Conservation (phyloP, 2,329 filamentous ascomycete species). For the Colletotrichum gigasporum region DNA sequence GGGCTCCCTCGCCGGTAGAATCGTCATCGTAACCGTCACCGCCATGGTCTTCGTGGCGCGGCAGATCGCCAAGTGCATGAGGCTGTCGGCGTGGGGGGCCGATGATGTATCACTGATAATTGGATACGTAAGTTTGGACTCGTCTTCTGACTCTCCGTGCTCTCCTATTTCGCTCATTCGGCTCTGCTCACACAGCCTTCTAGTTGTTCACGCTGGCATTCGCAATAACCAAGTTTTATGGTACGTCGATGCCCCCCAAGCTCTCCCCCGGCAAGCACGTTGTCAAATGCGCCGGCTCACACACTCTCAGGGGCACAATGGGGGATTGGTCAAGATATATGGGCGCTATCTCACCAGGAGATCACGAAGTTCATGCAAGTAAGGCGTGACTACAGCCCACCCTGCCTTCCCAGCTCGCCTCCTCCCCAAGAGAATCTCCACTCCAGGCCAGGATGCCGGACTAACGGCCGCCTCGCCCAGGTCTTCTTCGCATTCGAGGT, state of each 20-base stretch:
- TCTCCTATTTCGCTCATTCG: not conserved
- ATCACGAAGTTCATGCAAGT: slow-evolving; percentile 16
- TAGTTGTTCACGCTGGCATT: slow-evolving; percentile 11
- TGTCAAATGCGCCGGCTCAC: not conserved
- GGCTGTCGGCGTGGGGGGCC: slow-evolving; percentile 15
- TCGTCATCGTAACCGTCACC: not conserved
- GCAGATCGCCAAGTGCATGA: not conserved
- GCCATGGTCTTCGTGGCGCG: slow-evolving; percentile 8
- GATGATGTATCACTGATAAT: slow-evolving; percentile 13
- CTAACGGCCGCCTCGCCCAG: too few relatives aligned
- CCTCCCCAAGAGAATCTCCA: too few relatives aligned
- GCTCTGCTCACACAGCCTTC: not conserved
- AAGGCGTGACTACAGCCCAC: too few relatives aligned
- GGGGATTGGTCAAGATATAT: slow-evolving; percentile 13
- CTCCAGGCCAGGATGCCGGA: too few relatives aligned
- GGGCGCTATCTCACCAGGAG: slow-evolving; percentile 4
- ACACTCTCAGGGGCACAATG: not conserved
- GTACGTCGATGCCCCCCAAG: not conserved
- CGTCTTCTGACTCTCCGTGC: too few relatives aligned
- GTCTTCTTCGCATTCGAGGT: slow-evolving; percentile 20
- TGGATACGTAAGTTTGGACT: slow-evolving; percentile 21
- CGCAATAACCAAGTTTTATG: slow-evolving; percentile 12
- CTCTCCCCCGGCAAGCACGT: too few relatives aligned
- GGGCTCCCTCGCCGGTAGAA: not conserved
- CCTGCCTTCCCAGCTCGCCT: too few relatives aligned